phyloP scores from a whole-genome alignment of 345 rosid genomes.

The Lenwebbia sp. region DNA sequence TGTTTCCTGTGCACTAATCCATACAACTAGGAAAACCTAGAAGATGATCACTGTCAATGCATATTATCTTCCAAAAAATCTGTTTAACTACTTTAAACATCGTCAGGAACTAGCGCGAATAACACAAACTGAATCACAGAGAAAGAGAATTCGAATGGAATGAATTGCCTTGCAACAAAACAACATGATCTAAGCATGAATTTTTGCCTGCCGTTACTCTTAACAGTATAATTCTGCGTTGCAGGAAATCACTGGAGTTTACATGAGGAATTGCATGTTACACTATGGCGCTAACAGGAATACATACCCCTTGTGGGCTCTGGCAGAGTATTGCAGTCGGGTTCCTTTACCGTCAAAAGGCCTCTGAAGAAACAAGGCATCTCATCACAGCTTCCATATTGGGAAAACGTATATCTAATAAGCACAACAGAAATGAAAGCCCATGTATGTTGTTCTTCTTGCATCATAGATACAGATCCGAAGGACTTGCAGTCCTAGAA shows the following conservation, averaged over 20 bases:
- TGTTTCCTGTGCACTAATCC: background rate
- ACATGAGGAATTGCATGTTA: constrained; percentile 29
- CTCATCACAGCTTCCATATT: background rate
- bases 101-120: background rate
- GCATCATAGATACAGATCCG: background rate
- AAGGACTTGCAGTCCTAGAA: background rate
- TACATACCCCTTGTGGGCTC: constrained; percentile 34
- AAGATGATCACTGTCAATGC: background rate
- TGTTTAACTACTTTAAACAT: background rate
- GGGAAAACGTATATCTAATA: too few species aligned
- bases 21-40: background rate
- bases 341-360: constrained; percentile 6
- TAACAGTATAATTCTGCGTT: background rate
- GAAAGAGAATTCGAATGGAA: background rate
- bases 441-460: background rate
- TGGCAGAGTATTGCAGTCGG: constrained; percentile 18
- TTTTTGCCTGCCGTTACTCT: background rate
- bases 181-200: background rate
- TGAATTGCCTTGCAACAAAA: background rate
- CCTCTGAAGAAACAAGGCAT: background rate
- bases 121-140: background rate
- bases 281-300: constrained; percentile 26
- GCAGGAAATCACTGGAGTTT: constrained; percentile 30
- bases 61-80: background rate
- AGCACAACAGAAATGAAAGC: background rate